These are phyloP conservation scores for Carpinus fangiana DNA, from an alignment of 306 rosid genomes.

Conservation along the genomic window DNA sequence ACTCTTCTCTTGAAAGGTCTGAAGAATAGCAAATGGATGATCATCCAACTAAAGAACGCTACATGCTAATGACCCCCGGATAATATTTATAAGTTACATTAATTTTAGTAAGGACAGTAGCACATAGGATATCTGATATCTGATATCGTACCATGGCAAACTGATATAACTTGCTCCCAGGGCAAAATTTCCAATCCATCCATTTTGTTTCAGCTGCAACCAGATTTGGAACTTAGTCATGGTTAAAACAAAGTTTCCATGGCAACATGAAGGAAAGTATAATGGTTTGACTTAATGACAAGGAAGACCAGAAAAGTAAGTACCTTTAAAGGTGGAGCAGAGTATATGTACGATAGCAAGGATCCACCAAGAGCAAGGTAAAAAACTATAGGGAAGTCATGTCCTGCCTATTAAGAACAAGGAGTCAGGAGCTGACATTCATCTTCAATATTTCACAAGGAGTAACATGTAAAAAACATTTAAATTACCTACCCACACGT, in stretches of 20 bases:
- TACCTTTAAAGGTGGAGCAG: slow-evolving; percentile 98
- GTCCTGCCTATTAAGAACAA: slow-evolving; percentile 74
- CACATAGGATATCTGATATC: slow-evolving; percentile 39
- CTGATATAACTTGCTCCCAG: slow-evolving; percentile 98
- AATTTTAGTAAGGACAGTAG: slow-evolving; percentile 17
- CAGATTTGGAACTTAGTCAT: slow-evolving; percentile 33
- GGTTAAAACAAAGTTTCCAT: slow-evolving; percentile 9
- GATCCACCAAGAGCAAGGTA: slow-evolving; percentile 94
- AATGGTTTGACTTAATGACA: slow-evolving; percentile 1
- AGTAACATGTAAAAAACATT: slow-evolving; percentile 9
- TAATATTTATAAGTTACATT: background rate
- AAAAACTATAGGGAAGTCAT: slow-evolving; percentile 71
- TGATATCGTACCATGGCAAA: slow-evolving; percentile 79
- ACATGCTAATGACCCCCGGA: slow-evolving; percentile 1
- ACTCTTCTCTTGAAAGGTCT: background rate
- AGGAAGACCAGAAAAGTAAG: background rate
- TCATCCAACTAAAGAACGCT: slow-evolving; percentile 13
- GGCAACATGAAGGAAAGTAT: slow-evolving; percentile 5
- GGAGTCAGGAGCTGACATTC: slow-evolving; percentile 29
- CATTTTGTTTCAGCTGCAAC: slow-evolving; percentile 93
- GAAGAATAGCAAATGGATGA: background rate
- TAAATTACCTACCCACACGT: slow-evolving; percentile 79
- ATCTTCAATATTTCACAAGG: background rate
- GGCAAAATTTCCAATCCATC: slow-evolving; percentile 99
- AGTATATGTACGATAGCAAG: slow-evolving; percentile 83